Base-by-base conservation (phyloP, 2,329 filamentous ascomycete species). In the Orbilia brochopaga region DNA sequence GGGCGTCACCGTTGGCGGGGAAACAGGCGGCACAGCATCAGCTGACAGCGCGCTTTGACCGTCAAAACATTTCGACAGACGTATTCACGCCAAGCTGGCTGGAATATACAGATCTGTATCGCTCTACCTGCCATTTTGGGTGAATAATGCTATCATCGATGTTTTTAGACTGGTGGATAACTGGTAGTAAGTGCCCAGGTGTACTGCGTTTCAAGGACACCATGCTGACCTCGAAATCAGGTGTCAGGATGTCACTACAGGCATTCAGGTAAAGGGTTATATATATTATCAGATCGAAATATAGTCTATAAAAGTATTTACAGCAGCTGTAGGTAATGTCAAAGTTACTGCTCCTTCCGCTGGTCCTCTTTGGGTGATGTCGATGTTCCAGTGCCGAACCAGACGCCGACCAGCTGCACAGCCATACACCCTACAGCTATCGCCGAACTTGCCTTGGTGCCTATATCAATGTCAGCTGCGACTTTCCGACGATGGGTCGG, bases 351-450 rank as follows among this genome's bases (percentile, higher is more conserved):
- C 17, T 19, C 2, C 24, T 62, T 62, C 19, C 50, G 58, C 37
- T 13, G 3, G 37, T 40, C 17, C 8, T 40, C 46, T 10, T 44
- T 30, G 35, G 54, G 13, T 17, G 32, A 17, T 5, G n/a, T 13
- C 27, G 1, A 13, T 10, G 15, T 1, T 11, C 59, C 88, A 57
- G 84, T 84, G 2, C 85, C 86, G 74, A 82, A 80, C 83, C 88
- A 90, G 13, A 86, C 82, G 52, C 86, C 83, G 4, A 81, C 81
- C 0, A 93, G 86, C 15, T 89, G 90, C 11, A 85, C 78, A 17
- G 86, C 86, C 76, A 97, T 82, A 42, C 87, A 85, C 23, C 83
- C 83, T 13, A 99, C 90, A 7, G 92, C 92, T 4, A 84, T 81
- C 73, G 80, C 79, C 4, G 88, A 90, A 78, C 88, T 90, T 37